Conservation (phyloP, 331 rosid species). For the Malus hybrid region DNA sequence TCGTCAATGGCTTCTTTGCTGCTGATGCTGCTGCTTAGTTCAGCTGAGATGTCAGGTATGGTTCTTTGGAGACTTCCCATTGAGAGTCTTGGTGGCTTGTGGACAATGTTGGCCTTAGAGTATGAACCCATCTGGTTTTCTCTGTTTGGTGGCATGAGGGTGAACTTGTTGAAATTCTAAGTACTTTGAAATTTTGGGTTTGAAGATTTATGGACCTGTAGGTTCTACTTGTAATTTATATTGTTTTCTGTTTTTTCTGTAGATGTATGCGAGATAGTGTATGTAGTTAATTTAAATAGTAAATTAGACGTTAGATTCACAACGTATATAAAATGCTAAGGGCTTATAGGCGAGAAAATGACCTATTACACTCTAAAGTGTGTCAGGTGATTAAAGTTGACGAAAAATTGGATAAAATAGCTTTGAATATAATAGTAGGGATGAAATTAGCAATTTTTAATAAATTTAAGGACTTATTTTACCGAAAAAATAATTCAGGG, state of each 20-base stretch:
- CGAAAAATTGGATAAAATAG: no score
- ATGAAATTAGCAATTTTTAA: no score
- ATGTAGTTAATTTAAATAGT: no score
- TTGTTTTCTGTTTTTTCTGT: neutral
- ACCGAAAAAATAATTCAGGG: no score
- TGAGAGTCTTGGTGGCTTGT: constrained; percentile 11
- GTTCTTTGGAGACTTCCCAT: constrained; percentile 39
- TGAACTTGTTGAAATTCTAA: neutral
- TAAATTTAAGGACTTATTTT: no score
- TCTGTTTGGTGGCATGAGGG: constrained; percentile 18
- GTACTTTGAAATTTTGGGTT: neutral
- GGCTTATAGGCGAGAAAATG: no score
- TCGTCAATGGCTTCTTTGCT: constrained; percentile 8
- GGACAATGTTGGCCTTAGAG: neutral
- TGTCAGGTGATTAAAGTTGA: no score
- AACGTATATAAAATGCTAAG: no score
- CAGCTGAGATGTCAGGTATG: constrained; percentile 30
- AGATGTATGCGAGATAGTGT: neutral
- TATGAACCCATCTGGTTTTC: constrained; percentile 9
- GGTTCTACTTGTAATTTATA: constrained; percentile 1
- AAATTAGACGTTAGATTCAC: no score
- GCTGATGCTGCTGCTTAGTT: constrained; percentile 6
- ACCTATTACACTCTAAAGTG: no score
- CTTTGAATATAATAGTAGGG: no score
- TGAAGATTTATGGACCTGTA: neutral